Base-by-base conservation (phyloP, 2,329 filamentous ascomycete genomes). In the Cryoendolithus antarcticus region DNA sequence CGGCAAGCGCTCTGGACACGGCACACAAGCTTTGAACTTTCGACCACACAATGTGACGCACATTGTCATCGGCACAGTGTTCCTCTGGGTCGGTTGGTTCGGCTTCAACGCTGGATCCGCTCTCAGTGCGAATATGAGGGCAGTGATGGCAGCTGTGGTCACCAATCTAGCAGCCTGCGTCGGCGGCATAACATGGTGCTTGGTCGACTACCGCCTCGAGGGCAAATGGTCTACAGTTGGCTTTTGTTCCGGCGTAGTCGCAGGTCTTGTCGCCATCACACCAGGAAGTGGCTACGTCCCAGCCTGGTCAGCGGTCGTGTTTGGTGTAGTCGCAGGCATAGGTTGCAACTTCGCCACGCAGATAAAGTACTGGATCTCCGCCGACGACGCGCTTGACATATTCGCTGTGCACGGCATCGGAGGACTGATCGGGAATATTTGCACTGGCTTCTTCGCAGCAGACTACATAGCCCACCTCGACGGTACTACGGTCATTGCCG, bases 21-120 rank as follows among this genome's bases (percentile, higher is more conserved):
- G 84, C 36, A 93, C 85, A 21, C 80, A 86, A 56, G 84, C 89
- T 60, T 70, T 93, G 52, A 93, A 93, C 65, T 93, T 89, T 62
- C 81, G 86, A 37, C 86, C 86, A 7, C 86, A 94, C 67, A 93
- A 93, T 53, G 85, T 93, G 34, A 91, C 86, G 3, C 84, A 93
- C 59, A 86, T 94, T 50, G 85, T 93, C 38, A 82, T 93, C 40
- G 86, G 86, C 24, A 93, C 86, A 3, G 85, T 93, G 34, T 93
- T 94, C 64, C 77, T 94, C 10, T 94, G 86, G 86, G 82, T 93
- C 10, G 86, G 86, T 39, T 94, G 86, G 86, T 93, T 93, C 55
- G 86, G 86, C 35, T 94, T 94, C 75, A 94, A 93, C 53, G 85
- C 83, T 36, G 86, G 86, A 47, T 86, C 81, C 10, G 86, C 85